These are phyloP conservation scores for Mrakia blollopis DNA, from an alignment of 768 basidiomycete species.

Conservation along the genomic window DNA sequence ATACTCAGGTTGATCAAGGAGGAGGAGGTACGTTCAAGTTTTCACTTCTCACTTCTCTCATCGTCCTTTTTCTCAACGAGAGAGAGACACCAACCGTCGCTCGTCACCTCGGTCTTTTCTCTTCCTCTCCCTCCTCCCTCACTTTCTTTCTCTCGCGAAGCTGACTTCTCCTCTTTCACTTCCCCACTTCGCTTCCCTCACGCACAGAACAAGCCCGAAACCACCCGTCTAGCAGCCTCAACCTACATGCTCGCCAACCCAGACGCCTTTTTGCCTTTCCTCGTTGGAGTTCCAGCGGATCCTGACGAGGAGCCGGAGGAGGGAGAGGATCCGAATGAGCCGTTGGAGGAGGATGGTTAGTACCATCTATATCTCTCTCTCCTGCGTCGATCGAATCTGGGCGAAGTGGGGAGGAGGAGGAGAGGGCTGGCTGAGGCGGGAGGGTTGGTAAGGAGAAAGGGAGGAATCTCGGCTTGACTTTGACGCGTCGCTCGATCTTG, in stretches of 20 bases:
- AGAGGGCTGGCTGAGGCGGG: background rate
- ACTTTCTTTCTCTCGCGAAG: background rate
- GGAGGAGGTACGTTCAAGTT: conserved; percentile 33
- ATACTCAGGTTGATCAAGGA: conserved; percentile 63
- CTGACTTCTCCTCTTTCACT: background rate
- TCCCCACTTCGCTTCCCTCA: background rate
- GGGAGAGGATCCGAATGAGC: conserved; percentile 66
- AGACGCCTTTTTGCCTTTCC: conserved; percentile 88
- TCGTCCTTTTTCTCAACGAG: no score
- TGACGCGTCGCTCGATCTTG: background rate
- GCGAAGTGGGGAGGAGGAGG: background rate
- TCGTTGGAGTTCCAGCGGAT: conserved; percentile 45
- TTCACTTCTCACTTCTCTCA: background rate
- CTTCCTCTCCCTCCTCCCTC: background rate
- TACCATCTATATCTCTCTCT: background rate
- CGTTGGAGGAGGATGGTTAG: conserved; percentile 52
- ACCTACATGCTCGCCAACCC: conserved; percentile 74
- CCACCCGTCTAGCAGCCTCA: conserved; percentile 65
- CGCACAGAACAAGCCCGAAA: conserved; percentile 55
- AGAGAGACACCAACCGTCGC: conserved; percentile 3
- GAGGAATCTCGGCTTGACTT: background rate
- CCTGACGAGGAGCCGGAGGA: conserved; percentile 12
- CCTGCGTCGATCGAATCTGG: no score
- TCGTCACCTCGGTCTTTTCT: no score
- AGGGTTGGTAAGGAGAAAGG: no score